phyloP scores from a whole-genome alignment of 192 early-diverging fungal species.

The Chytriomyces confervae region DNA sequence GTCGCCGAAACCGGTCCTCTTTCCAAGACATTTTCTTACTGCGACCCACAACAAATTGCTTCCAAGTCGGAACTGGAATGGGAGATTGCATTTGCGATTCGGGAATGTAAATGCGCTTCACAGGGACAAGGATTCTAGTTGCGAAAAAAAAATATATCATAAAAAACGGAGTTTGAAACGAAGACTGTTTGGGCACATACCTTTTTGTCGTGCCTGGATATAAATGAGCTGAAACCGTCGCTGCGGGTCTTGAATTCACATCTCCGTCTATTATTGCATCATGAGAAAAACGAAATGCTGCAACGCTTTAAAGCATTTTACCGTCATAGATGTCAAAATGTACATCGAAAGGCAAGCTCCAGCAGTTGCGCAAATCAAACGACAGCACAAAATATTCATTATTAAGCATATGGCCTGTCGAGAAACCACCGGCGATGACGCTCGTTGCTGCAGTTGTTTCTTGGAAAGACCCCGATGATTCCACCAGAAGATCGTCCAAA shows the following conservation, averaged over 20 bases:
- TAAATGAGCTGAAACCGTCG: slow-evolving; percentile 43
- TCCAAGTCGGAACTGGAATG: slow-evolving; percentile 75
- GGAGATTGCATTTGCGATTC: slow-evolving; percentile 50
- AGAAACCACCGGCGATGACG: slow-evolving; percentile 29
- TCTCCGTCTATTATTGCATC: slow-evolving; percentile 5
- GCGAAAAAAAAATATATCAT: neutral
- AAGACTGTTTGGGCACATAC: slow-evolving; percentile 6
- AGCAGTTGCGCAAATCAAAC: slow-evolving; percentile 77
- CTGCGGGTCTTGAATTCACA: neutral
- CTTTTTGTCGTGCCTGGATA: slow-evolving; percentile 56
- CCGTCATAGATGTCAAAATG: slow-evolving; percentile 72
- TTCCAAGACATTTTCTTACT: slow-evolving; percentile 53
- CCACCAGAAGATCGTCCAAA: slow-evolving; percentile 56
- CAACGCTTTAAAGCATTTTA: slow-evolving; percentile 4
- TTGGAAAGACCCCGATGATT: slow-evolving; percentile 34
- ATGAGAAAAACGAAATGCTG: neutral
- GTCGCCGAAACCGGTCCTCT: slow-evolving; percentile 61
- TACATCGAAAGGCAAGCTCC: slow-evolving; percentile 76
- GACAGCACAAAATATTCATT: slow-evolving; percentile 75
- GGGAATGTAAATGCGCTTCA: slow-evolving; percentile 64
- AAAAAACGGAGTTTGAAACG: neutral
- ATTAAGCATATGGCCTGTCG: neutral
- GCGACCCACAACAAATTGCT: slow-evolving; percentile 79
- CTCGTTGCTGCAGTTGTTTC: slow-evolving; percentile 20
- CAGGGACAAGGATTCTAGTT: slow-evolving; percentile 68